Evolutionary conservation across 148 eudicot species (phyloP), one percentile per base, ranked within the genome.

Genomic region (Chenopodium suecicum): DNA sequence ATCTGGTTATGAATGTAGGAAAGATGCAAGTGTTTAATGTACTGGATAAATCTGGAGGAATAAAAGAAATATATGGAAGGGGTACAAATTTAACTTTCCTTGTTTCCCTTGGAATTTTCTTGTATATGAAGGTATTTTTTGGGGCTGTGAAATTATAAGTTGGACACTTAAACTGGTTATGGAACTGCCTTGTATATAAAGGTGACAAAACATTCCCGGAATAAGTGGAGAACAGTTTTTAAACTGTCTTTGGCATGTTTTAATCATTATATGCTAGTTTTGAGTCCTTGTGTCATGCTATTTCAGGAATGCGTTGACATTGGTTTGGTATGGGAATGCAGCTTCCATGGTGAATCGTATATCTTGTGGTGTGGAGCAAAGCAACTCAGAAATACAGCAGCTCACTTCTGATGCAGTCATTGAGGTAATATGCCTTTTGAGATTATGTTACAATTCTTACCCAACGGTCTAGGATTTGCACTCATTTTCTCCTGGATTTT

Each of bases 301-400:
- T 88, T 91, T 92, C 94, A 92, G 92, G 96, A 89, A 76, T 85
- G 76, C 89, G 84, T 92, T 94, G 94, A 94, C 90, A 86, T 83
- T 89, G 88, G 85, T 89, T 94, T 90, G 87, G 86, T 92, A 70
- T 94, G 88, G 98, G 91, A 93, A 88, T 94, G 97, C 97, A 94
- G 98, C 97, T 89, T 91, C 88, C 44, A 92, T 94, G 97, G 90
- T 83, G 86, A 94, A 92, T 81, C 85, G 65, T 71, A 88, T 94
- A 86, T 89, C 95, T 14, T 94, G 90, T 73, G 89, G 85, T 78
- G 58, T 83, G 78, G 69, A 65, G 27, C 70, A 52, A 62, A 85
- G 79, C 75, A 81, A 86, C 82, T 86, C 89, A 52, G 83, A 76
- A 7, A 31, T 83, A 32, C 92, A 92, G 82, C 87, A 88, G 75